Evolutionary conservation across 805 yeast species (phyloP).

Genomic region (Lipomyces chichibuensis): DNA sequence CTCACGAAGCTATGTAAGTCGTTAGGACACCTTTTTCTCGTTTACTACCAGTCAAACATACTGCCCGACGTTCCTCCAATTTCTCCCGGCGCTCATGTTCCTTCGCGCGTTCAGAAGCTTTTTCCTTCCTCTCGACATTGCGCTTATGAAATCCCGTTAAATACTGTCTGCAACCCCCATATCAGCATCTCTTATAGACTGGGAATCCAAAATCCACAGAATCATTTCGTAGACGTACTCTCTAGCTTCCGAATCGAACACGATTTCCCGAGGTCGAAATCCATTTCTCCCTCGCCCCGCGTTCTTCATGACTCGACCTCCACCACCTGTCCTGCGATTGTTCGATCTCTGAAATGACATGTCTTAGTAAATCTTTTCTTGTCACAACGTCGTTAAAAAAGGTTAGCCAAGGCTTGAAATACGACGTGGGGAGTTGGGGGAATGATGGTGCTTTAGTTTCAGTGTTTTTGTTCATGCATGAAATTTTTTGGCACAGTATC

Average conservation of each 20-base stretch:
- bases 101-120: constrained; percentile 73
- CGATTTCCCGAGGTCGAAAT: constrained; percentile 58
- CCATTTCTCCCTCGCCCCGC: background rate
- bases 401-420: too few relatives aligned
- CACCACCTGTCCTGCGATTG: background rate
- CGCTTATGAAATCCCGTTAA: constrained; percentile 96
- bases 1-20: constrained; percentile 53
- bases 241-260: constrained; percentile 78
- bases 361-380: background rate
- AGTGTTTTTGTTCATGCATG: background rate
- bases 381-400: background rate
- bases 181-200: constrained; percentile 1
- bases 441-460: too few relatives aligned
- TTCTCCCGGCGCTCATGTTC: constrained; percentile 75
- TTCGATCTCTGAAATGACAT: background rate
- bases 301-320: background rate
- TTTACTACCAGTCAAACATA: background rate
- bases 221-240: constrained; percentile 42
- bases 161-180: constrained; percentile 54
- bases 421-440: too few relatives aligned
- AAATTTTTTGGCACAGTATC: background rate
- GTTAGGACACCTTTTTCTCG: background rate
- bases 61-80: constrained; percentile 71
- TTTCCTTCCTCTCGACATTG: constrained; percentile 82
- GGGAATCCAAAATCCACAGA: background rate